Percentiles rank a stretch among this genome's conserved stretches.
Conservation (phyloP, 2,329 filamentous ascomycete species). For the Leptographium flavum region DNA sequence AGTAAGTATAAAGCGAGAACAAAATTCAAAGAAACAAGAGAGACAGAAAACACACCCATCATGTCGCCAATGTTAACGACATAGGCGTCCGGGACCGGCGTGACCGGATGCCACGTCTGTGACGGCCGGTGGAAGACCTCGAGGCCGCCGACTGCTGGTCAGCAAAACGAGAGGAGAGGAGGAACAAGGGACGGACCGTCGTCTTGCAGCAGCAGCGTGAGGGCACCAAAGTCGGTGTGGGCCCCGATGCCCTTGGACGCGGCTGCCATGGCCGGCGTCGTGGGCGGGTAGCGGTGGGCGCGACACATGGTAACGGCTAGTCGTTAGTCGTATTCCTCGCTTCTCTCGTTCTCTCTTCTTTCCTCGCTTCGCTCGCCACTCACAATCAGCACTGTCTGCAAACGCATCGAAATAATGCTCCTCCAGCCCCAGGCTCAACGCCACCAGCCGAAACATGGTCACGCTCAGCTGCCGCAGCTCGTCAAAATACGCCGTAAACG, state of each 20-base stretch:
- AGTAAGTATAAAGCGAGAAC: conserved; percentile 12
- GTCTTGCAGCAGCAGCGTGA: conserved; percentile 5
- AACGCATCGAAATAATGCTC: conserved; percentile 23
- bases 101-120: conserved; percentile 26
- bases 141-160: conserved; percentile 71
- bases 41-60: conserved; percentile 4
- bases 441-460: conserved; percentile 11
- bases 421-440: conserved; percentile 27
- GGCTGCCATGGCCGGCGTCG: conserved; percentile 27
- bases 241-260: conserved; percentile 23
- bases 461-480: conserved; percentile 3
- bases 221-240: conserved; percentile 20
- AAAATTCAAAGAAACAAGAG: conserved; percentile 13
- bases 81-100: conserved; percentile 28
- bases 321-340: no score
- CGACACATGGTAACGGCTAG: conserved; percentile 5
- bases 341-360: no score
- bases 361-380: background rate
- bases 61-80: conserved; percentile 32
- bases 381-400: conserved; percentile 4
- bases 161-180: background rate
- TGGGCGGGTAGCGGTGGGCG: conserved; percentile 21
- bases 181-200: background rate
- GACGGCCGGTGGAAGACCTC: conserved; percentile 20
- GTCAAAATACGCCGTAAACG: conserved; percentile 6